phyloP scores from a whole-genome alignment of 768 basidiomycete species.

The Psilocybe cyanescens region DNA sequence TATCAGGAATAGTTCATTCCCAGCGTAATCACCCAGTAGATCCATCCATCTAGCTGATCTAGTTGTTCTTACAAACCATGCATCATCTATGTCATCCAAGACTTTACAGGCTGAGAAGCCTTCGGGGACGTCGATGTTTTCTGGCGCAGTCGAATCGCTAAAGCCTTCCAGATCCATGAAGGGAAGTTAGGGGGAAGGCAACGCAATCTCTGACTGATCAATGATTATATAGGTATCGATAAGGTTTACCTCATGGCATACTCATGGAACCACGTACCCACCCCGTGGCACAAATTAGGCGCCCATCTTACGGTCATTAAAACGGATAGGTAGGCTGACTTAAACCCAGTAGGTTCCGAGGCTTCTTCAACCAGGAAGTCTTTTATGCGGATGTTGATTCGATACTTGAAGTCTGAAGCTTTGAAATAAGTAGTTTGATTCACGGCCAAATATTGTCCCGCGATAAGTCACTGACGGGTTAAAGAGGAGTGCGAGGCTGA shows the following conservation, averaged over 20 bases:
- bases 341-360: too few species aligned
- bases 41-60: conserved; percentile 54
- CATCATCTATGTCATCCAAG: conserved; percentile 9
- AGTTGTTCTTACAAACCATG: conserved; percentile 19
- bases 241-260: not conserved
- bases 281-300: too few species aligned
- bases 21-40: conserved; percentile 72
- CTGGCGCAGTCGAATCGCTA: not conserved
- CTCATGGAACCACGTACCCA: too few species aligned
- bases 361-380: too few species aligned
- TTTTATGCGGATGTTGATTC: too few species aligned
- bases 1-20: conserved; percentile 65
- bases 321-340: too few species aligned
- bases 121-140: not conserved
- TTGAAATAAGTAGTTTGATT: too few species aligned
- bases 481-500: too few species aligned
- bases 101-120: not conserved
- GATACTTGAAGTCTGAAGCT: too few species aligned
- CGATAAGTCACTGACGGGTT: too few species aligned
- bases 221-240: not conserved
- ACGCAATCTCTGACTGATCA: not conserved
- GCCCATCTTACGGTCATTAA: too few species aligned
- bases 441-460: too few species aligned
- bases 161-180: conserved; percentile 10
- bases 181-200: not conserved